Evolutionary conservation across 441 rosid species (phyloP), one percentile per base, ranked within the genome.

Genomic region (Euphorbia schlechtendalii): DNA sequence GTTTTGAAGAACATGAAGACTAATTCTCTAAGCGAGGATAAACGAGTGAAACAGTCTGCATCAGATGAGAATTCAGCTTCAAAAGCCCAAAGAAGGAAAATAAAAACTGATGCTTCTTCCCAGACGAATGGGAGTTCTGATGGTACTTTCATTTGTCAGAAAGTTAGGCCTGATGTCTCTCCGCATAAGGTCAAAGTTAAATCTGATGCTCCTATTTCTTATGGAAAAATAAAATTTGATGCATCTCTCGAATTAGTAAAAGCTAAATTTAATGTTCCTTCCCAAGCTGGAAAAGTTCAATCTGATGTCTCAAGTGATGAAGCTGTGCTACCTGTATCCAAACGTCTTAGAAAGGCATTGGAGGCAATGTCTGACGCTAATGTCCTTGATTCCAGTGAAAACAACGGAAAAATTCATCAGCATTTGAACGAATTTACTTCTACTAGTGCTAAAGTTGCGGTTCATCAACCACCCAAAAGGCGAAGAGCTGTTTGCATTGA

Each of bases 401-500:
- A 77, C 72, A 64, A 70, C 36, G 82, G 73, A 65, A 94, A 78
- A 76, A 69, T 36, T 74, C 65, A 73, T 68, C 49, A 36, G 28
- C 82, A 75, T 48, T 70, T 67, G 56, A 86, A 77, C 68, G 74
- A 76, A 46, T 49, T 61, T 32, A 63, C 72, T 74, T 76, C 76
- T 63, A 71, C 59, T 56, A 68, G 66, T 67, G 63, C 65, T 61
- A 85, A 61, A 68, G 74, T 59, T 74, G 45, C 74, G 4, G 68
- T 30, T 74, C 67, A 74, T 64, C 92, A 81, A 65, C 59, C 69
- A 43, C 81, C 69, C 36, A 96, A 77, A 83, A 88, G 83, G 69
- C 87, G 99, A 34, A 86, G 97, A 82, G 96, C 94, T 64, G 96
- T 96, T 76, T 73, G 96, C 78, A 81, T 92, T 51, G 81, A 88